Conservation (phyloP, 805 yeast genomes). For the Metschnikowia gelsemii region DNA sequence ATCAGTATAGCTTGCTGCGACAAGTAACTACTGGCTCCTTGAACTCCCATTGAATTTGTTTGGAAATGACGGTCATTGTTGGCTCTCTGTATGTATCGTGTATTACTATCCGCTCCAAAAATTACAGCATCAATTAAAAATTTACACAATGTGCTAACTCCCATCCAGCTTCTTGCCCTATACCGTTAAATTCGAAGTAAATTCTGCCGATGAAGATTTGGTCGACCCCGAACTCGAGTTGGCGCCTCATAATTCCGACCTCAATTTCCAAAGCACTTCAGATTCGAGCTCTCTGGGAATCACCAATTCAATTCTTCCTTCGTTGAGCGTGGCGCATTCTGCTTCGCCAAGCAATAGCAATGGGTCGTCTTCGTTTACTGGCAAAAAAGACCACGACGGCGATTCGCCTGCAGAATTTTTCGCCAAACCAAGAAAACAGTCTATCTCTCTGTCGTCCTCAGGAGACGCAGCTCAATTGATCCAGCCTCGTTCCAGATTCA, state of each 20-base stretch:
- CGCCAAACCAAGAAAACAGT: conserved; percentile 29
- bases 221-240: conserved; percentile 11
- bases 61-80: conserved; percentile 60
- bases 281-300: conserved; percentile 13
- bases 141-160: conserved; percentile 23
- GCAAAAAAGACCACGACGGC: conserved; percentile 18
- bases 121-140: too few relatives aligned
- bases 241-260: conserved; percentile 3
- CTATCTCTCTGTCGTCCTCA: conserved; percentile 14
- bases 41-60: neutral
- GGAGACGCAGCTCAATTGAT: conserved; percentile 37
- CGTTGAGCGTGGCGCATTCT: conserved; percentile 39
- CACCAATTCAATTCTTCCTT: conserved; percentile 32
- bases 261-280: conserved; percentile 1
- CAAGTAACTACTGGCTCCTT: neutral
- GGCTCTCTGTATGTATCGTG: conserved; percentile 70
- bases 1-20: neutral
- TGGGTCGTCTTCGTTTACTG: conserved; percentile 24
- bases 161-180: conserved; percentile 60
- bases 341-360: conserved; percentile 14
- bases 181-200: conserved; percentile 65
- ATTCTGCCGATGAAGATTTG: conserved; percentile 12
- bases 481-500: conserved; percentile 46
- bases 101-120: neutral
- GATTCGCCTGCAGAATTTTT: conserved; percentile 57